Evolutionary conservation across 768 basidiomycete species (phyloP).

Genomic region (Stropharia rugosoannulata): DNA sequence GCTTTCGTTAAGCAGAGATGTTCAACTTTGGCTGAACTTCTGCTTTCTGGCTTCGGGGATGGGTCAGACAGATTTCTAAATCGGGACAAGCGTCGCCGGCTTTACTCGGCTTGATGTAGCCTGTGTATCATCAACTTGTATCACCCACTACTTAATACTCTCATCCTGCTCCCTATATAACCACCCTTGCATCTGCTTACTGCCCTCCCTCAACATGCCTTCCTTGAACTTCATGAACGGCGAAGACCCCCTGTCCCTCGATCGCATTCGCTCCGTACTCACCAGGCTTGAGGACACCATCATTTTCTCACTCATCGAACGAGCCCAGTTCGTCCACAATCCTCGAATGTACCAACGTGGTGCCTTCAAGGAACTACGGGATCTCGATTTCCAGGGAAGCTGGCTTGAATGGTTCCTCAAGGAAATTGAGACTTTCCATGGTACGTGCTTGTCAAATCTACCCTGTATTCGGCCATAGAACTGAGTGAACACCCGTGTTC

Average conservation of each 20-base stretch:
- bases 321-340: slow-evolving; percentile 96
- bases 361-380: slow-evolving; percentile 74
- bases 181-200: neutral
- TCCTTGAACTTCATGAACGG: slow-evolving; percentile 69
- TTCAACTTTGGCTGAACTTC: too few relatives aligned
- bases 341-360: slow-evolving; percentile 82
- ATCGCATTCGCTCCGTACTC: slow-evolving; percentile 84
- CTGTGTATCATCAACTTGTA: slow-evolving; percentile 5
- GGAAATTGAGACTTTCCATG: slow-evolving; percentile 94
- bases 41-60: too few relatives aligned
- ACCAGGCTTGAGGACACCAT: slow-evolving; percentile 96
- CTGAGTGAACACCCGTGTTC: slow-evolving; percentile 8
- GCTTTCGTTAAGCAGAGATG: too few relatives aligned
- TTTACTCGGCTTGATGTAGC: slow-evolving; percentile 19
- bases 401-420: slow-evolving; percentile 99
- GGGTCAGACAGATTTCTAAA: neutral
- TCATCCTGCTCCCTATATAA: neutral
- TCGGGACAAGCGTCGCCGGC: slow-evolving; percentile 13
- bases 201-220: slow-evolving; percentile 38
- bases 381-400: slow-evolving; percentile 75
- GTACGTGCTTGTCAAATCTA: slow-evolving; percentile 41
- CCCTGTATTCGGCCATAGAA: slow-evolving; percentile 5
- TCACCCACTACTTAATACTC: neutral
- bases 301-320: slow-evolving; percentile 96
- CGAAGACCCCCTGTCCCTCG: slow-evolving; percentile 85